A percentile compares a stretch with the other conserved stretches of the same genome.
phyloP scores from a whole-genome alignment of 2,329 filamentous ascomycete species.

The Penicillium brasilianum region DNA sequence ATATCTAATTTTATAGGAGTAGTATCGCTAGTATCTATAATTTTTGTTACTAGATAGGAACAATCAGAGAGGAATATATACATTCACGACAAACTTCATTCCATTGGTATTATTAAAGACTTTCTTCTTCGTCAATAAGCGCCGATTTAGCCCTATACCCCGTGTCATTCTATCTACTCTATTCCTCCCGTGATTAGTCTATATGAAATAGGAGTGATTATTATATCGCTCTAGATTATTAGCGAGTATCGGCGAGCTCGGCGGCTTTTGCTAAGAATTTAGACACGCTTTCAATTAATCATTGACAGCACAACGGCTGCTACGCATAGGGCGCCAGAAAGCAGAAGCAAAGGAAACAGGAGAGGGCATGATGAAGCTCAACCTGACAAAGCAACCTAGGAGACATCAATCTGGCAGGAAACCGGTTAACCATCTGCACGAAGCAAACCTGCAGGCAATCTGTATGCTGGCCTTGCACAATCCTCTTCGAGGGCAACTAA shows the following conservation, averaged over 20 bases:
- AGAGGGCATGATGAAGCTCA: no score
- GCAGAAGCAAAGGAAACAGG: no score
- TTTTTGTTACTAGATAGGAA: neutral
- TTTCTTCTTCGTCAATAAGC: conserved; percentile 20
- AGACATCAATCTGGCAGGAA: no score
- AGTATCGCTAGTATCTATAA: conserved; percentile 49
- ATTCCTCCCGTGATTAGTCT: conserved; percentile 16
- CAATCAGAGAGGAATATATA: conserved; percentile 5
- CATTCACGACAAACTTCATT: conserved; percentile 41
- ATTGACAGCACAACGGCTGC: no score
- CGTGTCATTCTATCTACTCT: conserved; percentile 21
- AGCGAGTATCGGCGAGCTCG: conserved; percentile 22
- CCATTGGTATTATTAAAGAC: conserved; percentile 24
- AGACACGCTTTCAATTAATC: no score
- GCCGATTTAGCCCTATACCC: conserved; percentile 22
- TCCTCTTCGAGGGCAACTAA: no score
- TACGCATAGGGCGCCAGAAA: no score
- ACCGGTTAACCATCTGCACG: no score
- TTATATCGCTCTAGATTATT: conserved; percentile 3
- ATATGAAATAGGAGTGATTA: conserved; percentile 2
- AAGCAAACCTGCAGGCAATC: no score
- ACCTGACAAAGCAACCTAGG: no score
- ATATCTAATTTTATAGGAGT: conserved; percentile 55
- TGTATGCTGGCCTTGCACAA: no score
- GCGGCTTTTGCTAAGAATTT: conserved; percentile 11